Conservation (phyloP, 345 rosid species). For the Clausena lansium region DNA sequence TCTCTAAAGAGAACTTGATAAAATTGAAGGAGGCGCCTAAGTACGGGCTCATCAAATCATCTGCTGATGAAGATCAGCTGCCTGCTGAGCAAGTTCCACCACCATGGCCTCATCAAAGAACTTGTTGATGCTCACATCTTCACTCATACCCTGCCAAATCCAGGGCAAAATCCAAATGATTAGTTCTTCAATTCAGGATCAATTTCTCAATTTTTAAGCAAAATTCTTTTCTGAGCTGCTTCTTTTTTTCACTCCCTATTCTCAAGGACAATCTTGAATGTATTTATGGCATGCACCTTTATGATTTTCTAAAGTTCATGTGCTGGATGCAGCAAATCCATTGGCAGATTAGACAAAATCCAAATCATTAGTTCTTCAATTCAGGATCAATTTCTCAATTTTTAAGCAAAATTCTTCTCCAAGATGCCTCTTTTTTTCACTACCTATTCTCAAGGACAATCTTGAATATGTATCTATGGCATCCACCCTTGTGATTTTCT, state of each 20-base stretch:
- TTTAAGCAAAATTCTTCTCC: neutral
- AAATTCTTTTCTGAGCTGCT: neutral
- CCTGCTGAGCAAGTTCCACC: constrained; percentile 84
- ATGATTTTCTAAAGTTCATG: neutral
- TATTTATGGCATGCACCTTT: neutral
- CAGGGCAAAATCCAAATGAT: neutral
- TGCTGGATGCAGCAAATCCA: too few relatives aligned
- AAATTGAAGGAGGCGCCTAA: neutral
- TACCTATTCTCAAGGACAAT: neutral
- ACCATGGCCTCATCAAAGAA: constrained; percentile 89
- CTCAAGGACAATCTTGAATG: neutral
- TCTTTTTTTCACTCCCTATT: neutral
- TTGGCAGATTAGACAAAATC: neutral
- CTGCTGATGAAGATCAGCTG: constrained; percentile 72
- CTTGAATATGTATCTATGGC: neutral
- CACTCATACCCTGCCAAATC: constrained; percentile 75
- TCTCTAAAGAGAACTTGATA: too few relatives aligned
- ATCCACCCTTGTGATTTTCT: neutral
- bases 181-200: neutral
- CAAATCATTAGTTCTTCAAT: neutral
- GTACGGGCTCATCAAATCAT: constrained; percentile 45
- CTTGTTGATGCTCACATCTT: constrained; percentile 86
- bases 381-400: neutral
- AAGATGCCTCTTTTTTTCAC: neutral
- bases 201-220: neutral